Evolutionary conservation across 1,284 basidiomycete species (phyloP).

Genomic region (Ceratobasidium sp.): DNA sequence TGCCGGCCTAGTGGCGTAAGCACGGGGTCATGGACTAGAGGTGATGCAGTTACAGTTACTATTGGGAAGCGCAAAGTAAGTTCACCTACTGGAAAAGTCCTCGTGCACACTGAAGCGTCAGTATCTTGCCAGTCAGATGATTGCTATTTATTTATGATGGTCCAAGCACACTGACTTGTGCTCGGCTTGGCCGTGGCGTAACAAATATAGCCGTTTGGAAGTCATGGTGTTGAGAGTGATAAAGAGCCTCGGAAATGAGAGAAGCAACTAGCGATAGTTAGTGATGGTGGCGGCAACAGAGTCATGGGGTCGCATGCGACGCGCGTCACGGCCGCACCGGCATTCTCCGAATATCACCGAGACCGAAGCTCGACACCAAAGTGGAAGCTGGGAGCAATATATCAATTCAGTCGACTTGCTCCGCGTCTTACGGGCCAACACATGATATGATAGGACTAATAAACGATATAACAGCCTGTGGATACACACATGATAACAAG

Average conservation of each 20-base stretch:
- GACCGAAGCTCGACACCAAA: too few relatives aligned
- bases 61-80: background rate
- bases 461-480: background rate
- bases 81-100: background rate
- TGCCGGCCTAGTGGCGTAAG: conserved; percentile 27
- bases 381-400: too few relatives aligned
- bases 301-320: too few relatives aligned
- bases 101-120: conserved; percentile 11
- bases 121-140: background rate
- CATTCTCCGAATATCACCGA: too few relatives aligned
- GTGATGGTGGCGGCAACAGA: too few relatives aligned
- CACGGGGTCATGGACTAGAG: conserved; percentile 14
- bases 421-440: background rate
- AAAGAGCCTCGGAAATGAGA: background rate
- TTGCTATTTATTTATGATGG: background rate
- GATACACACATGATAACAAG: background rate
- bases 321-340: too few relatives aligned
- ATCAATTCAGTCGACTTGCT: too few relatives aligned
- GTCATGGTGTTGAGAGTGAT: background rate
- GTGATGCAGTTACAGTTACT: background rate
- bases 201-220: conserved; percentile 18
- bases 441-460: background rate
- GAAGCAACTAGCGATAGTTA: too few relatives aligned
- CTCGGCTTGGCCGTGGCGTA: conserved; percentile 34
- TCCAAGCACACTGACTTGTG: conserved; percentile 31